Conservation (phyloP, 2,329 filamentous ascomycete genomes). For the Penicillium sp. region DNA sequence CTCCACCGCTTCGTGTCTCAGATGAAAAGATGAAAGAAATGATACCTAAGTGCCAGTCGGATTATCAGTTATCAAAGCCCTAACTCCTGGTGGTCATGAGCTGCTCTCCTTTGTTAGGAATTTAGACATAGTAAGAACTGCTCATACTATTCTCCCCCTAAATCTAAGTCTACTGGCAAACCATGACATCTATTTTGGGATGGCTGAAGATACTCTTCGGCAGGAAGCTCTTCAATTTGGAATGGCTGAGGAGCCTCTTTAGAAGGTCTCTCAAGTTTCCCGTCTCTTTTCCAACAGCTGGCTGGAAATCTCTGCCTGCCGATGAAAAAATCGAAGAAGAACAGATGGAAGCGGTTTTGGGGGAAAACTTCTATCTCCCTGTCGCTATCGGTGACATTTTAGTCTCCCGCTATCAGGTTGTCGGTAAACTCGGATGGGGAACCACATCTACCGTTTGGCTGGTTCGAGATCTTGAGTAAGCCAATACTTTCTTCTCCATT, state of each 20-base stretch:
- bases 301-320: neutral
- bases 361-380: too few species aligned
- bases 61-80: neutral
- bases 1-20: too few species aligned
- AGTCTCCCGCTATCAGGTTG: too few species aligned
- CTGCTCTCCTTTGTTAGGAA: neutral
- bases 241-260: neutral
- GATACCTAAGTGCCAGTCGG: neutral
- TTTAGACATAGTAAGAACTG: neutral
- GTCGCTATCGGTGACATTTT: neutral
- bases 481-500: too few species aligned
- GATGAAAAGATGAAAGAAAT: too few species aligned
- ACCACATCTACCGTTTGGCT: too few species aligned
- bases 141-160: too few species aligned
- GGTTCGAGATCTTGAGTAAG: too few species aligned
- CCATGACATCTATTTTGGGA: neutral
- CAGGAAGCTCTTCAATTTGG: too few species aligned
- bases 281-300: neutral
- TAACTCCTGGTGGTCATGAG: neutral
- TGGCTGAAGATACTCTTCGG: neutral
- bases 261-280: neutral
- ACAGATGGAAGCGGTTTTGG: neutral
- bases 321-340: neutral
- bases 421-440: too few species aligned
- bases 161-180: neutral